Evolutionary conservation across 1,284 basidiomycete species (phyloP), one percentile per base, ranked within the genome.

Genomic region (Xerocomus alliaceus): DNA sequence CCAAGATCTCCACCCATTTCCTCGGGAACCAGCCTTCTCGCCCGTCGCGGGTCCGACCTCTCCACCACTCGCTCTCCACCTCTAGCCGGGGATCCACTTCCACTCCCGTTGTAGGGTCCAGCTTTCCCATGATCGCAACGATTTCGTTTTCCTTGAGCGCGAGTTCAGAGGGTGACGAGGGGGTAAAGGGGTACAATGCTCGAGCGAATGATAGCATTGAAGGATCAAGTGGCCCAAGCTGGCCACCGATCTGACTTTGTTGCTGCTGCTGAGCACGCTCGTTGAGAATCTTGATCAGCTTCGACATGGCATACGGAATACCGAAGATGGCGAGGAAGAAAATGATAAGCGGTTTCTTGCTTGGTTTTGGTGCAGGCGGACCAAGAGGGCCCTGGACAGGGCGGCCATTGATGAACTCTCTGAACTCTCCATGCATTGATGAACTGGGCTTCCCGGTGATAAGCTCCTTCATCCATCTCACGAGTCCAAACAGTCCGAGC

Each of bases 261-360:
- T 77, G 80, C 60, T 83, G 80, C 46, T 80, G 80, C 64, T 81
- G 81, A n/a, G 83, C 83, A 47, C 90, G 86, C 61, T 86, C 86
- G 44, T 87, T 88, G 60, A 98, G 87, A 50, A 94, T 80, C 64
- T 85, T 87, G 66, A 98, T 88, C 64, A 99, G 87, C 70, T 90
- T 91, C 65, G 93, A 88, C 95, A 99, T 98, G 56, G 94, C 89
- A 72, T 92, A 98, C 0, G 97, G 97, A 45, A 99, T 79, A 54
- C 97, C 97, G 71, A 99, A 85, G 56, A 98, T 88, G n/a, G 95
- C 94, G 65, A 98, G 87, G 70, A 99, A 87, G 84, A 99, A 99
- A 65, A 98, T 84, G 71, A 98, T 81, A 42, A 99, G 83, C 0
- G 97, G 97, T 74, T 98, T 97, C 78, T 89, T 92, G 80, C 85